phyloP scores from a whole-genome alignment of 2,329 filamentous ascomycete species.

The Diaporthe vexans region DNA sequence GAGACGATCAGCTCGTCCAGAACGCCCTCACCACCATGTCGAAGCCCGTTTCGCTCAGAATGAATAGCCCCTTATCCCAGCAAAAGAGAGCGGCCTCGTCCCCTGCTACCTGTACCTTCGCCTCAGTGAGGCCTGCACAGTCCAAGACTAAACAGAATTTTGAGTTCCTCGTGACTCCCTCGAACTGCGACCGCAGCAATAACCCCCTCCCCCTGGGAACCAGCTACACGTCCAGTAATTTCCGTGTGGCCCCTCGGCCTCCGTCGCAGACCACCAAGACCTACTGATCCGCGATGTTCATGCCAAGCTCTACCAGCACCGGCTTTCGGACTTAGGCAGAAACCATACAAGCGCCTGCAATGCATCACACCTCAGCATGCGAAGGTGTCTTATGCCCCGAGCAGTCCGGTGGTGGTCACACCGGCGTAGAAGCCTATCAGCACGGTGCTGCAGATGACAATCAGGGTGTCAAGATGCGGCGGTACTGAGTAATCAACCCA shows the following conservation, averaged over 20 bases:
- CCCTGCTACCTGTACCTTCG: not conserved
- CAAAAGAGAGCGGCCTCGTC: not conserved
- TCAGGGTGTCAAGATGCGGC: not conserved
- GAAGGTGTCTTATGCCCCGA: not conserved
- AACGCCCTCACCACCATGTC: no score
- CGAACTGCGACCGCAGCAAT: not conserved
- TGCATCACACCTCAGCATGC: not conserved
- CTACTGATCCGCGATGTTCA: not conserved
- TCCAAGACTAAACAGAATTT: no score
- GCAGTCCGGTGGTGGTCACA: not conserved
- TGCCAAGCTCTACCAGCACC: not conserved
- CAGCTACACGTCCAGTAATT: constrained; percentile 15
- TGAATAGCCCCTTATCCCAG: not conserved
- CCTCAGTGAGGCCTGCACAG: not conserved
- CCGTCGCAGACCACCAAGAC: not conserved
- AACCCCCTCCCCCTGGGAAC: no score
- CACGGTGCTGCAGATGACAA: constrained; percentile 1
- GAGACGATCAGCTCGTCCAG: no score
- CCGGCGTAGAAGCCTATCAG: not conserved
- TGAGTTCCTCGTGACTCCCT: not conserved
- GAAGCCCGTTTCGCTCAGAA: no score
- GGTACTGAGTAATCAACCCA: not conserved
- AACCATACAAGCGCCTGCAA: not conserved
- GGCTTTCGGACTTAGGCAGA: not conserved
- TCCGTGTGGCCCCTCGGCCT: not conserved